These are phyloP conservation scores for Xylaria sp. DNA, from an alignment of 2,329 filamentous ascomycete species.

Conservation along the genomic window DNA sequence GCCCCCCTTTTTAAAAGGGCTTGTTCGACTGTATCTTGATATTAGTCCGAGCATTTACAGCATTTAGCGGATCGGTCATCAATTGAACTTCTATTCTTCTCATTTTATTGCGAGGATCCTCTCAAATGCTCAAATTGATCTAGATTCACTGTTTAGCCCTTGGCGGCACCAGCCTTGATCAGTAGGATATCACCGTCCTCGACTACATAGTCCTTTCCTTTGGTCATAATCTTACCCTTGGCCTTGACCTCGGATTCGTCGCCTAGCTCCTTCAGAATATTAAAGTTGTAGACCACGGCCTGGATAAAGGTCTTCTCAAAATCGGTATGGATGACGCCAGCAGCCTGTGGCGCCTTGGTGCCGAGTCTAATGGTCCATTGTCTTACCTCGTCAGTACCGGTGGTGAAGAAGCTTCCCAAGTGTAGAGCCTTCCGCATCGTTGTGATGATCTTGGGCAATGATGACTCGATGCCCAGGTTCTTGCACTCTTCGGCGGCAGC, in stretches of 20 bases:
- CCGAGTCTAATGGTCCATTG: conserved; percentile 98
- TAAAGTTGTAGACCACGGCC: conserved; percentile 90
- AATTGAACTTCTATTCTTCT: neutral
- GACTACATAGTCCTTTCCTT: conserved; percentile 95
- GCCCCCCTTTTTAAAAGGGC: too few species aligned
- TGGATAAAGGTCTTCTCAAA: conserved; percentile 99
- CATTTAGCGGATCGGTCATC: neutral
- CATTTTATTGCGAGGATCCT: neutral
- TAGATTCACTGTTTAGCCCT: conserved; percentile 53
- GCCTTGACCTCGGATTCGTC: conserved; percentile 88
- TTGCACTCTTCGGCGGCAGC: conserved; percentile 86
- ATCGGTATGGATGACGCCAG: conserved; percentile 96
- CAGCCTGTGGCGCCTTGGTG: conserved; percentile 96
- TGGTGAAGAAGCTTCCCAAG: conserved; percentile 96
- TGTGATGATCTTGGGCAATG: conserved; percentile 85
- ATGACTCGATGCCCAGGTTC: conserved; percentile 81
- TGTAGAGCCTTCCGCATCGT: conserved; percentile 93
- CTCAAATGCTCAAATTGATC: conserved; percentile 6
- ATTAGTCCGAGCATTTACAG: neutral
- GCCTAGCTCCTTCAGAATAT: conserved; percentile 77
- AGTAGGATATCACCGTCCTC: conserved; percentile 82
- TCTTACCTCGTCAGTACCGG: conserved; percentile 90
- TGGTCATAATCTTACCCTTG: conserved; percentile 96
- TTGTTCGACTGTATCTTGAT: too few species aligned
- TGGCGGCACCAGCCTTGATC: conserved; percentile 87